Evolutionary conservation across 768 basidiomycete species (phyloP).

Genomic region (Suillus tomentosus): DNA sequence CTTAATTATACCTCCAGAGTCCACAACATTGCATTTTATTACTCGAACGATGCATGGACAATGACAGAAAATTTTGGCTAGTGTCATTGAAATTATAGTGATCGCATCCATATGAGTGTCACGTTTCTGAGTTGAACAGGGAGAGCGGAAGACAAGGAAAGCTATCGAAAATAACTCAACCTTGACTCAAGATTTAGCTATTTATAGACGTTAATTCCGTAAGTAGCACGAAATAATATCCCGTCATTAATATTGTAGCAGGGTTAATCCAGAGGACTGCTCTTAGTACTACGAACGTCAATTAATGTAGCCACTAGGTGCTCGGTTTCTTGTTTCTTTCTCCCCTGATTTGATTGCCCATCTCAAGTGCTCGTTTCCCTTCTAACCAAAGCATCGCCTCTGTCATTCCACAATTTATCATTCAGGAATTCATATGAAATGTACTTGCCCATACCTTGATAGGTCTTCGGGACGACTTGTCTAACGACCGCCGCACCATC

Average conservation of each 20-base stretch:
- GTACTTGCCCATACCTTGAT: slow-evolving; percentile 48
- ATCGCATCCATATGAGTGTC: neutral
- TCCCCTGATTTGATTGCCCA: slow-evolving; percentile 65
- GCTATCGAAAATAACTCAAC: too few species aligned
- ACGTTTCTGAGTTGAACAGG: neutral
- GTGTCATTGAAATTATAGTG: neutral
- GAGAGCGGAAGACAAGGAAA: too few species aligned
- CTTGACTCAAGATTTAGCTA: too few species aligned
- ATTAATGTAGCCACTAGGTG: neutral
- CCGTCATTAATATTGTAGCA: neutral
- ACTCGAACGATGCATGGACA: neutral
- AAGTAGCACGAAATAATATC: too few species aligned
- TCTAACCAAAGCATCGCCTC: slow-evolving; percentile 89
- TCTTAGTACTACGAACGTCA: neutral
- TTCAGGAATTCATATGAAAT: neutral
- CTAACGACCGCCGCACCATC: slow-evolving; percentile 39
- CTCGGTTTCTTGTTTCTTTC: neutral
- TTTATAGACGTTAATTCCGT: too few species aligned
- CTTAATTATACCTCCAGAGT: neutral
- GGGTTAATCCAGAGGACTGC: neutral
- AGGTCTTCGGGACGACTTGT: slow-evolving; percentile 68
- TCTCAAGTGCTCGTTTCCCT: slow-evolving; percentile 68
- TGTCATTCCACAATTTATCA: slow-evolving; percentile 29
- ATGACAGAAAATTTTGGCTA: neutral
- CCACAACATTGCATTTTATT: neutral